Evolutionary conservation across 768 basidiomycete genomes (phyloP).

Genomic region (Candolleomyces eurysporus): DNA sequence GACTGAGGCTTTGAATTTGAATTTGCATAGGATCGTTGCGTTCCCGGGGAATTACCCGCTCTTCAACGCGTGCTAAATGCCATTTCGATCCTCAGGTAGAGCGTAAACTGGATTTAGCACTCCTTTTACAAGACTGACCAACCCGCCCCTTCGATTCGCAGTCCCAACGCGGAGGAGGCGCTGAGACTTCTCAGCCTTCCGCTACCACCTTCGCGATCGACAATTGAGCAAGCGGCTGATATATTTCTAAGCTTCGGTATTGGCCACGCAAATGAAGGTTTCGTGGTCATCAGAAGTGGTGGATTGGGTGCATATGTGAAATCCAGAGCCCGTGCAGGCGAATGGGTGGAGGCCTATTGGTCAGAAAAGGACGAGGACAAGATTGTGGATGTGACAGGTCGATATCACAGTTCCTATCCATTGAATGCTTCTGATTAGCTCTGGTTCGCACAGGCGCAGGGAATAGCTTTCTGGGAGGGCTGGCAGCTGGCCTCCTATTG

Average conservation of each 20-base stretch:
- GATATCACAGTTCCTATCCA: constrained; percentile 13
- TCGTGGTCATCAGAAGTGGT: constrained; percentile 76
- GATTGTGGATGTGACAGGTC: constrained; percentile 83
- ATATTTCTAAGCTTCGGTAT: constrained; percentile 62
- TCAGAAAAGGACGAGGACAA: constrained; percentile 39
- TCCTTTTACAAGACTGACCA: not conserved
- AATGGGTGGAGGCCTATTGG: constrained; percentile 82
- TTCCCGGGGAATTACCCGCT: constrained; percentile 75
- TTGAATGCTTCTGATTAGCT: constrained; percentile 1
- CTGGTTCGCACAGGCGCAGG: constrained; percentile 64
- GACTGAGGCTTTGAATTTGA: not conserved
- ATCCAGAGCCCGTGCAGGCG: constrained; percentile 30
- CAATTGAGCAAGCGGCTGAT: constrained; percentile 66
- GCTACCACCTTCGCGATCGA: constrained; percentile 43
- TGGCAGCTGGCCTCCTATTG: constrained; percentile 68
- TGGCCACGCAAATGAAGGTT: constrained; percentile 46
- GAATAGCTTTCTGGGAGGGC: constrained; percentile 83
- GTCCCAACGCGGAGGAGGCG: constrained; percentile 88
- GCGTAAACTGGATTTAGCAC: constrained; percentile 1
- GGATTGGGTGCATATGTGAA: constrained; percentile 68
- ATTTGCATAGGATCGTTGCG: constrained; percentile 61
- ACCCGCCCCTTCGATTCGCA: constrained; percentile 21
- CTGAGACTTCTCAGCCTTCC: constrained; percentile 59
- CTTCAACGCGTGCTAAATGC: constrained; percentile 56
- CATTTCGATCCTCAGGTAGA: constrained; percentile 68